phyloP scores from a whole-genome alignment of 2,329 filamentous ascomycete genomes.

The Grosmannia penicillata region DNA sequence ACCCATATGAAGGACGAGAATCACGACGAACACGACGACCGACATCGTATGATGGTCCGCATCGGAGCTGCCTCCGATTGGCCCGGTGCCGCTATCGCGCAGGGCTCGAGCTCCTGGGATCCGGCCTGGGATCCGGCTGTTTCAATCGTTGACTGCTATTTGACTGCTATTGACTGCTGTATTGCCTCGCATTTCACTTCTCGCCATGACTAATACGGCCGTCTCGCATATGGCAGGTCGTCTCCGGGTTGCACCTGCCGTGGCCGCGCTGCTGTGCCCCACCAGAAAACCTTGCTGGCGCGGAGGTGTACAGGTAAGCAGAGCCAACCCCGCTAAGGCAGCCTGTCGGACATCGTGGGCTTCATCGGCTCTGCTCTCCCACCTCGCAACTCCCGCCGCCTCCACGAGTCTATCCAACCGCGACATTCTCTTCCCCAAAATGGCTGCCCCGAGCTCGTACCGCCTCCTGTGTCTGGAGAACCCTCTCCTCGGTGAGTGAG shows the following conservation, averaged over 20 bases:
- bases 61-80: too few relatives aligned
- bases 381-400: neutral
- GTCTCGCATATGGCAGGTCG: neutral
- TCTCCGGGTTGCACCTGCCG: slow-evolving; percentile 16
- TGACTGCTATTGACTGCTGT: too few relatives aligned
- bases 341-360: neutral
- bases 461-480: slow-evolving; percentile 92
- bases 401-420: neutral
- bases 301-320: neutral
- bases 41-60: too few relatives aligned
- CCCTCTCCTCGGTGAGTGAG: slow-evolving; percentile 68
- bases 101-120: too few relatives aligned
- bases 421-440: slow-evolving; percentile 26
- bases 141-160: too few relatives aligned
- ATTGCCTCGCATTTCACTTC: neutral
- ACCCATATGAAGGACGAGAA: too few relatives aligned
- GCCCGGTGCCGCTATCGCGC: too few relatives aligned
- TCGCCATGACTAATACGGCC: neutral
- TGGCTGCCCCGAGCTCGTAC: slow-evolving; percentile 68
- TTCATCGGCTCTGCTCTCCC: neutral
- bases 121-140: too few relatives aligned
- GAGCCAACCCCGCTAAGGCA: slow-evolving; percentile 5
- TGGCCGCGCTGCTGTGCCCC: slow-evolving; percentile 3
- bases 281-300: slow-evolving; percentile 10
- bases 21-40: too few relatives aligned